Evolutionary conservation across 371 early-diverging fungal genomes (phyloP), one percentile per base, ranked within the genome.

Genomic region (Actinomucor elegans): DNA sequence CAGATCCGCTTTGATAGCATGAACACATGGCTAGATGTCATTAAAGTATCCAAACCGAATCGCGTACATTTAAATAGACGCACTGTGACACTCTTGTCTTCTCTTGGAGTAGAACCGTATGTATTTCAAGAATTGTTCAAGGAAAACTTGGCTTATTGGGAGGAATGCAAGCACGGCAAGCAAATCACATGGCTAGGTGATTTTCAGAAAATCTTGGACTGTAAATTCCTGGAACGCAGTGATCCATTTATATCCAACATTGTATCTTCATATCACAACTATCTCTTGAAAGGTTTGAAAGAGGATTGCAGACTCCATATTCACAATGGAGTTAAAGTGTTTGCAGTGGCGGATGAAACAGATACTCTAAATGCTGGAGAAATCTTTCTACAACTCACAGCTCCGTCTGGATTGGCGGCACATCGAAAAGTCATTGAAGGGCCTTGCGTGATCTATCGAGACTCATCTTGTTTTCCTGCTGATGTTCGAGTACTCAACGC

Each of bases 341-440:
- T 89, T 32, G 94, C 93, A 5, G 75, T 91, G 21, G 53, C 89
- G 52, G 94, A 94, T 62, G 93, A 93, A 55, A 82, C 82, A 1
- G 75, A 75, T 0, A 66, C 67, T 4, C 64, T 94, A 17, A 65
- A 79, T 24, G 80, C 81, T 8, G 64, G 77, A 14, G 76, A 91
- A 56, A 70, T 93, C 1, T 93, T 88, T 68, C 64, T 82, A 3
- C 86, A 81, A 44, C 28, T 48, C 1, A 37, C 49, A 1, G 48
- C 43, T 26, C 21, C 54, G 11, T 27, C 47, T 2, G 51, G 40
- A 14, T 28, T 48, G 1, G 29, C 31, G 12, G n/a, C 34, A 2
- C 26, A 34, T 27, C 64, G 45, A 57, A 55, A 46, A 42, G 63
- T 50, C 7, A 62, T 83, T 2, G 52, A 81, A 15, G 83, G 87